Percentiles rank a stretch among this genome's conserved stretches.
phyloP scores from a whole-genome alignment of 2,329 filamentous ascomycete species.

The Penicillium griseofulvum region DNA sequence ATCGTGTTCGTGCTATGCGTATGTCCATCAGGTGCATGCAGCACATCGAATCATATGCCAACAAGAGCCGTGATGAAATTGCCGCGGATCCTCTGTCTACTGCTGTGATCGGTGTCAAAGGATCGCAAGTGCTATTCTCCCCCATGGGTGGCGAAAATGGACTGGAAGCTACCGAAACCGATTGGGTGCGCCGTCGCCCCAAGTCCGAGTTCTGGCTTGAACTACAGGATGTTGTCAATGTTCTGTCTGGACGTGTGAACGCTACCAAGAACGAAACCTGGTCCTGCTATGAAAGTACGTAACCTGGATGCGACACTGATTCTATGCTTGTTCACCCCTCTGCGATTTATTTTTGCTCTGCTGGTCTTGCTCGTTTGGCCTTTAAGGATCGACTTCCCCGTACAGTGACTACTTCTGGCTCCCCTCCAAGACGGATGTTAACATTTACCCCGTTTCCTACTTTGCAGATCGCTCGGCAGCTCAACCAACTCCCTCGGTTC shows the following conservation, averaged over 20 bases:
- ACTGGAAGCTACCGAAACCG: conserved; percentile 80
- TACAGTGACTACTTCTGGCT: not conserved
- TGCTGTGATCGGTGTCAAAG: conserved; percentile 87
- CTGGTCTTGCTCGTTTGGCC: not conserved
- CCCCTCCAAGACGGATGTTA: conserved; percentile 10
- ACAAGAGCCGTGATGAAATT: conserved; percentile 64
- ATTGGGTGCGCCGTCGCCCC: conserved; percentile 88
- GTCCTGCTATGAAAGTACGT: conserved; percentile 34
- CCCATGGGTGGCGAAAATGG: conserved; percentile 62
- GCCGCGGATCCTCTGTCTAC: conserved; percentile 70
- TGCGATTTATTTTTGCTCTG: too few species aligned
- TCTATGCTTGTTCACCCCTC: not conserved
- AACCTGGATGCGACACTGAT: conserved; percentile 8
- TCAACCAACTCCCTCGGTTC: conserved; percentile 20
- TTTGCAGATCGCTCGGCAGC: conserved; percentile 17
- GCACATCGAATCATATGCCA: conserved; percentile 77
- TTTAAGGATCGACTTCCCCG: not conserved
- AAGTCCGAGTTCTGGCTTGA: conserved; percentile 81
- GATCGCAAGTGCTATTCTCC: conserved; percentile 83
- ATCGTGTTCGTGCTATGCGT: conserved; percentile 85
- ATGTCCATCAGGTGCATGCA: conserved; percentile 93
- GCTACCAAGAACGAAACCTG: conserved; percentile 28
- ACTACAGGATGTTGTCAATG: conserved; percentile 78
- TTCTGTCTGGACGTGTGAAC: conserved; percentile 69
- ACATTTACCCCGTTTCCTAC: conserved; percentile 8